Evolutionary conservation across 257 asterid genomes (phyloP), one percentile per base, ranked within the genome.

Genomic region (Petunia secreta): DNA sequence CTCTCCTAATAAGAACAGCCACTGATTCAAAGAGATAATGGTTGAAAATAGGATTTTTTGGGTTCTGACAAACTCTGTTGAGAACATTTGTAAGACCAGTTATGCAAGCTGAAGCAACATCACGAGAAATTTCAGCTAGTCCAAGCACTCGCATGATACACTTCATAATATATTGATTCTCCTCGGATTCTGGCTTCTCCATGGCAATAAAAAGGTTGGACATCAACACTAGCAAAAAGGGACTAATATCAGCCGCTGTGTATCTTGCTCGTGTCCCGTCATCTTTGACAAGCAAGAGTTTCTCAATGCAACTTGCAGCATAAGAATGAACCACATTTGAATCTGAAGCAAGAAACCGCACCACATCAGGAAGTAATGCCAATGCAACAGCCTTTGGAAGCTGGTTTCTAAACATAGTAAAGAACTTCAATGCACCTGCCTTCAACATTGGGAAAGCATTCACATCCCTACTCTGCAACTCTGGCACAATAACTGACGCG

Each of bases 131-230:
- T 79, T 84, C 91, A 71, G 97, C 97, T 39, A 89, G 92, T 68
- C 97, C 96, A 85, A 93, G 97, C 84, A 95, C 99, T 83, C 99
- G 90, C 96, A 91, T 87, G 80, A 95, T 89, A 90, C 99, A 95
- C 87, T 93, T 91, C 99, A 95, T 95, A 77, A 92, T 95, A 87
- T 93, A 93, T 80, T 92, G 97, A 83, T 95, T 95, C 90, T 95
- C 99, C 88, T 95, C 99, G 9, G 98, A 95, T 80, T 95, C 99
- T 58, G 92, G 94, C 87, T 87, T 95, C 84, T 91, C 92, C 85
- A 95, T 77, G 86, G 98, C 95, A 82, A 81, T 81, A 79, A 92
- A 95, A 60, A 95, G 98, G 89, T 92, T 93, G 74, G 89, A 87
- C 97, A 95, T 88, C 85, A 95, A 77, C 40, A 81, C 65, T 54